Evolutionary conservation across 768 basidiomycete species (phyloP), one percentile per base, ranked within the genome.

Genomic region (Multifurca ochricompacta): DNA sequence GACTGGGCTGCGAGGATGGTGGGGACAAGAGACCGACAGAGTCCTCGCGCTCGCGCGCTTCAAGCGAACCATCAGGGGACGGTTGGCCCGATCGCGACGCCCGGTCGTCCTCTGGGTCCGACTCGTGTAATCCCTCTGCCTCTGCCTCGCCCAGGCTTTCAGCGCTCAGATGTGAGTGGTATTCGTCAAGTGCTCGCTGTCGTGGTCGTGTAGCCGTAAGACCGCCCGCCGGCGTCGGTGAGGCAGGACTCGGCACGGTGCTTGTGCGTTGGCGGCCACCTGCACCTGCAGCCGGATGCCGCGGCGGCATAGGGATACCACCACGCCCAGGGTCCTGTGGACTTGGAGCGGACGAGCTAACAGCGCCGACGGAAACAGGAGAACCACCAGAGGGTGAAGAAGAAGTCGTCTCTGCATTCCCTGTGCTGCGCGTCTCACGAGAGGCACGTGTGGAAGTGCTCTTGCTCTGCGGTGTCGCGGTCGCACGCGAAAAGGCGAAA

Each of bases 11-110:
- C 6, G 68, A 66, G 4, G 75, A 71, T 25, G 69, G 64, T 5
- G 68, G 63, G 6, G 75, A 71, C 6, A 85, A 68, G 32, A 85
- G 66, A 4, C 81, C 83, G 32, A 84, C 77, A 44, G 73, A 72
- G 61, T 85, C 82, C 37, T 82, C 80, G 32, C 74, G 73, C 64
- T 84, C 82, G n/a, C 74, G 79, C 36, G 75, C 82, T 57, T 83
- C 79, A 32, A 79, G 73, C 4, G 73, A 72, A 4, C 76, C 77
- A 74, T 54, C 75, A 74, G 6, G 76, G 71, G 6, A 67, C 63
- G 50, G 73, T 71, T 59, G 68, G 63, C 49, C 69, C 64, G 28
- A 63, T 58, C 59, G 65, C 56, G 64, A 64, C 64, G 39, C 62
- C 60, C 41, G 49, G 1, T 49, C 48, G 2, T 35, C 45, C 41